phyloP scores from a whole-genome alignment of 768 basidiomycete genomes.

The Gymnopilus junonius region DNA sequence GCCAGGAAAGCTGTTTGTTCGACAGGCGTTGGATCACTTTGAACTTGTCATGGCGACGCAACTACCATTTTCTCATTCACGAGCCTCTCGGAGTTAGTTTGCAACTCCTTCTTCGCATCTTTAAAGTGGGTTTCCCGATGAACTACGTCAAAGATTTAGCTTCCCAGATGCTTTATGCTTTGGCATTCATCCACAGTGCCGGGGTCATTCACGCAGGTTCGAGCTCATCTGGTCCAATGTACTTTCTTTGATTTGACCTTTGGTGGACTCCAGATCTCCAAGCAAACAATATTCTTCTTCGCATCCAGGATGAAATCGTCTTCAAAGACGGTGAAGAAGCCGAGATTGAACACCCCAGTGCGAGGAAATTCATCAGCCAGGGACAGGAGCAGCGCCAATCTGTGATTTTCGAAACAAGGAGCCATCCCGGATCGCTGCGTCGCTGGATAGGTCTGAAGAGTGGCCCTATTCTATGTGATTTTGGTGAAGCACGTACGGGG shows the following conservation, averaged over 20 bases:
- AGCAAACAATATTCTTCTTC: too few relatives aligned
- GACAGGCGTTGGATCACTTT: constrained; percentile 13
- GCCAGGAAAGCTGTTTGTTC: constrained; percentile 5
- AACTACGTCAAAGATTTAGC: constrained; percentile 1
- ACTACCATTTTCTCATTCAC: constrained; percentile 16
- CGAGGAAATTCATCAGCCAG: too few relatives aligned
- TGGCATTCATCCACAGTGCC: constrained; percentile 21
- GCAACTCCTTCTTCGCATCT: constrained; percentile 4
- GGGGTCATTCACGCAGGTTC: constrained; percentile 26
- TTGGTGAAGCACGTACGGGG: too few relatives aligned
- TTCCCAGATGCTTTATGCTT: constrained; percentile 14
- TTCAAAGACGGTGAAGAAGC: constrained; percentile 17
- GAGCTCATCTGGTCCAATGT: too few relatives aligned
- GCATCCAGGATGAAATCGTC: constrained; percentile 7
- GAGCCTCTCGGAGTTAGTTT: constrained; percentile 12
- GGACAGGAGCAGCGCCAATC: constrained; percentile 19
- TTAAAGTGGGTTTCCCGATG: not conserved
- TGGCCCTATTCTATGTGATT: constrained; percentile 23
- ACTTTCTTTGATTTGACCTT: not conserved
- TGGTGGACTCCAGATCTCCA: too few relatives aligned
- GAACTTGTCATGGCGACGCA: not conserved
- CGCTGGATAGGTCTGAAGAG: constrained; percentile 26
- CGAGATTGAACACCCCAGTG: constrained; percentile 15
- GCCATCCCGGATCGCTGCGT: constrained; percentile 19
- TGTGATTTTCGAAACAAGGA: constrained; percentile 19